These are phyloP conservation scores for Ceratocystis destructans DNA, from an alignment of 2,329 filamentous ascomycete species.

Conservation along the genomic window DNA sequence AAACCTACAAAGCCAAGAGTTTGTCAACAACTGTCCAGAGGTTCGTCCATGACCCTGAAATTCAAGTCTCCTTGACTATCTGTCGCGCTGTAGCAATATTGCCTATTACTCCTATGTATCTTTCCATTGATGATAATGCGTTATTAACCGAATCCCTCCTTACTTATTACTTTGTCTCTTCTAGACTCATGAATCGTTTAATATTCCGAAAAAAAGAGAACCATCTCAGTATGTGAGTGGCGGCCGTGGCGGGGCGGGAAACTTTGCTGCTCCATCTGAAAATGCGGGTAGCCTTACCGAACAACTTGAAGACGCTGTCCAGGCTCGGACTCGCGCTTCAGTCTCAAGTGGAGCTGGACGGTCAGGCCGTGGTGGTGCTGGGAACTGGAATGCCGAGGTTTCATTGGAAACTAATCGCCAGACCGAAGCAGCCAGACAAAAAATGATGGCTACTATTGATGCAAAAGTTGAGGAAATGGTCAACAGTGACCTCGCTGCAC, in stretches of 20 bases:
- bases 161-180: not conserved
- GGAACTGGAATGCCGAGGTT: constrained; percentile 32
- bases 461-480: constrained; percentile 30
- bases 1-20: constrained; percentile 41
- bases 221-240: constrained; percentile 28
- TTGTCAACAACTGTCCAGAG: constrained; percentile 27
- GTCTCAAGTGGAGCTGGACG: constrained; percentile 21
- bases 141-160: not conserved
- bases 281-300: constrained; percentile 24
- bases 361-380: constrained; percentile 37
- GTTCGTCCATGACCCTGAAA: constrained; percentile 19
- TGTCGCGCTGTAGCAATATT: not conserved
- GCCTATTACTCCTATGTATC: not conserved
- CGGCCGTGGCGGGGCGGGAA: constrained; percentile 50
- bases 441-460: constrained; percentile 28
- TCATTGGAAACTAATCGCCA: constrained; percentile 17
- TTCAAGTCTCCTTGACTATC: not conserved
- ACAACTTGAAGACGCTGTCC: not conserved
- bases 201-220: constrained; percentile 28
- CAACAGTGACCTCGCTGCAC: constrained; percentile 30
- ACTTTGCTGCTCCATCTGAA: constrained; percentile 37
- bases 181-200: not conserved
- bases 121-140: not conserved
- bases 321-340: not conserved
- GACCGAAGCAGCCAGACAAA: constrained; percentile 22